Evolutionary conservation across 2,329 filamentous ascomycete species (phyloP), one percentile per base, ranked within the genome.

Genomic region (Aspergillus aculeatus): DNA sequence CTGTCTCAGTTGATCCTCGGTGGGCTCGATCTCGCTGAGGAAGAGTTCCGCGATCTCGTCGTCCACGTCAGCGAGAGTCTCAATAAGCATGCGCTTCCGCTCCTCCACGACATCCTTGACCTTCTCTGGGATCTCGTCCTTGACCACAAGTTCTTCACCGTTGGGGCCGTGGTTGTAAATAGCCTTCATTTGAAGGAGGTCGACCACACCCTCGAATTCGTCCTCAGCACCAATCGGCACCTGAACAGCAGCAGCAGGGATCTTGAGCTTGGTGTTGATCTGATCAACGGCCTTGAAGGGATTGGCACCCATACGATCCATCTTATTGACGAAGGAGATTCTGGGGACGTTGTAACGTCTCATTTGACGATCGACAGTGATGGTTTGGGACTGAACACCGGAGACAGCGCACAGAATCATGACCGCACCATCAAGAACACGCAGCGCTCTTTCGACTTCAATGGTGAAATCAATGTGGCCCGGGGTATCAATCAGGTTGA

Each of bases 401-500:
- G 91, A 96, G 62, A 98, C 95, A 63, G 95, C 95, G 75, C 95
- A 99, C 58, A 99, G 84, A 77, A 99, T 96, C 93, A 99, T 96
- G 74, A 97, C 92, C 58, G 95, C 95, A 65, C 95, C 95, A 73
- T 99, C 95, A 47, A 99, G 84, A 61, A 99, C 95, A 75, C 95
- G 87, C 74, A 99, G 81, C 59, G 95, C 95, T 76, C 95, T 86
- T 82, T 99, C 95, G 50, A 99, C 95, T 79, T 99, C 95, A 66
- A 99, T 98, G 14, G 95, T 99, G 75, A 99, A 99, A 77, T 99
- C 95, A 72, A 99, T 98, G 80, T 99, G 95, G 48, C 95, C 95
- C 3, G 95, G 95, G 0, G 95, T 99, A 77, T 99, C 95, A 73
- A 99, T 99, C 83, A 99, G 82, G 79, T 99, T 99, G 82, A 99